phyloP scores from a whole-genome alignment of 257 asterid genomes.

The Capsicum chinense region DNA sequence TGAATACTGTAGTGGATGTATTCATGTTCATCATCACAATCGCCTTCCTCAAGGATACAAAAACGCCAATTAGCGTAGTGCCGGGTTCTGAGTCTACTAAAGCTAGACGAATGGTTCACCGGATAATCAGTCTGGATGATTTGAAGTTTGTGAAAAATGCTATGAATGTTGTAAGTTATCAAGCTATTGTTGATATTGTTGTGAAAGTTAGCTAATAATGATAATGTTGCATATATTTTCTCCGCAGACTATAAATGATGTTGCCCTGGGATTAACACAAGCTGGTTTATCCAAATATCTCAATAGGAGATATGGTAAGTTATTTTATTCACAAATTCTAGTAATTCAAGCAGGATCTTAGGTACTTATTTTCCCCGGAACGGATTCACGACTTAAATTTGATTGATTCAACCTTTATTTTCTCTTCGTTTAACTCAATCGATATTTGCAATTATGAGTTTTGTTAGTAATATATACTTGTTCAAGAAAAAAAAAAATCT shows the following conservation, averaged over 20 bases:
- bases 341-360: neutral
- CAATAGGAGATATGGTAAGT: constrained; percentile 50
- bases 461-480: too few species aligned
- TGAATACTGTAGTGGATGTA: neutral
- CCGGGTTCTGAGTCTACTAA: neutral
- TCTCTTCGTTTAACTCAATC: neutral
- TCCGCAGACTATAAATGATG: constrained; percentile 51
- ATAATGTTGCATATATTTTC: constrained; percentile 9
- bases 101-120: constrained; percentile 12
- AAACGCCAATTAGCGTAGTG: neutral
- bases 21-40: constrained; percentile 12
- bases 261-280: constrained; percentile 48
- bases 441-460: neutral
- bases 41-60: constrained; percentile 29
- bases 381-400: neutral
- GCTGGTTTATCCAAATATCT: constrained; percentile 52
- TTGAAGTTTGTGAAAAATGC: constrained; percentile 30
- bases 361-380: neutral
- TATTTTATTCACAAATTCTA: neutral
- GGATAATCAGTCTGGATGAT: constrained; percentile 24
- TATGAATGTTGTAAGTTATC: constrained; percentile 26
- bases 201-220: neutral
- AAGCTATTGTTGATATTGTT: neutral
- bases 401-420: neutral
- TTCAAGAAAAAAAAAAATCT: too few species aligned